Base-by-base conservation (phyloP, 2,329 filamentous ascomycete species). In the Ophiostoma fasciatum region DNA sequence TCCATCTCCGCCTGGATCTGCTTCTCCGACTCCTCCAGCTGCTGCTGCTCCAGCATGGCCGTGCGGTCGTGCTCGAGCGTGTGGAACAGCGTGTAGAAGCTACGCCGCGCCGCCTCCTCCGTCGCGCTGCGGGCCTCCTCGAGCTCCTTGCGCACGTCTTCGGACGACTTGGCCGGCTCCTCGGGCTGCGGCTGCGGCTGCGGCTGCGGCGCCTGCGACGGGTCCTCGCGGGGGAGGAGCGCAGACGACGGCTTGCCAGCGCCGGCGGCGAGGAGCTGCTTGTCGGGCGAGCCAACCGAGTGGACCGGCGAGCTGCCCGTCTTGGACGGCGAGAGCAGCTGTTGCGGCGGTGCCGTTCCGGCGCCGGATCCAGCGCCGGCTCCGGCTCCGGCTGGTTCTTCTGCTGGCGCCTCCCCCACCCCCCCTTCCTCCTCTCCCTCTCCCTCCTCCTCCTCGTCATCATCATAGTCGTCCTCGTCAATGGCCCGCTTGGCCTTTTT, bases 21-120 rank as follows among this genome's bases (percentile, higher is more conserved):
- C 53, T 92, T 81, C 55, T 98, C 90, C 1, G 92, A 85, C 55
- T 96, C 90, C 52, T 98, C 90, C 19, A 98, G 69, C 56, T 88
- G 84, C 56, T 96, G 85, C 58, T 98, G 90, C 56, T 98, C 90
- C 39, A 96, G 61, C 90, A 98, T 96, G 33, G 90, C 90, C 49
- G 88, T 84, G 37, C 83, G 74, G 53, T 98, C 90, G 54, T 88
- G 90, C 57, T 98, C 90, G 22, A 96, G 67, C 1, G 90, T 94
- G 56, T 94, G 88, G 57, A 96, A 93, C 45, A 94, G 70, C 9
- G 84, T 92, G 52, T 94, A 80, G 57, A 94, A 96, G 58, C 81
- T 90, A 49, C 76, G 74, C 59, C 85, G 85, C 29, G 84, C 90
- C 34, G 82, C 79, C 51, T 93, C 84, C 51, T 94, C 88, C 32